Conservation (phyloP, 164 flowering plant species). For the Chloranthus sessilifolius region DNA sequence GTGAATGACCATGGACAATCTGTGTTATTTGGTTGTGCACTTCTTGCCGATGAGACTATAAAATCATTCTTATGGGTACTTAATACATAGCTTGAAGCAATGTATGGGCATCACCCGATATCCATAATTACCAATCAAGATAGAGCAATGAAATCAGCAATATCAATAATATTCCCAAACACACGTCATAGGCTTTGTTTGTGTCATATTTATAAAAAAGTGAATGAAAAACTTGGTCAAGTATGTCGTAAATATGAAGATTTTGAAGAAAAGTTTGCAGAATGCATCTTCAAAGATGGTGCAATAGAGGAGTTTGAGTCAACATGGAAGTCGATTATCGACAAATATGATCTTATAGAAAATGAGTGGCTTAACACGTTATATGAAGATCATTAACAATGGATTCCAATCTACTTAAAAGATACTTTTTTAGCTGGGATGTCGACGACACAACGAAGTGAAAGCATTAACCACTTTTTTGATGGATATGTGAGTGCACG, state of each 20-base stretch:
- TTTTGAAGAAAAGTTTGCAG: conserved; percentile 73
- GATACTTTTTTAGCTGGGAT: background rate
- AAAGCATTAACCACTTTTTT: too few relatives aligned
- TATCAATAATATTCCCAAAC: conserved; percentile 62
- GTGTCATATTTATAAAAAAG: conserved; percentile 84
- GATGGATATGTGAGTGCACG: too few relatives aligned
- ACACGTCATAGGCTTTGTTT: conserved; percentile 78
- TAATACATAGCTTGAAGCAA: conserved; percentile 63
- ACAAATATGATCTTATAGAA: background rate
- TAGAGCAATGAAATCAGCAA: conserved; percentile 50
- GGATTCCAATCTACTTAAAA: background rate
- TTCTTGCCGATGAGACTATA: conserved; percentile 64
- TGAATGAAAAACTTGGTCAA: conserved; percentile 67
- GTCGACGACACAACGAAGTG: too few relatives aligned
- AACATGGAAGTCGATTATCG: background rate
- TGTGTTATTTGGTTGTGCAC: conserved; percentile 78
- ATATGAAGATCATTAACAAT: background rate
- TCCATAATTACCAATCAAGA: conserved; percentile 80
- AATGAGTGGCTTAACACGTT: background rate
- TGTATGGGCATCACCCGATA: conserved; percentile 59
- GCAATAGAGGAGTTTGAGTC: background rate
- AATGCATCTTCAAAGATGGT: conserved; percentile 23
- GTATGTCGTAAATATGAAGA: conserved; percentile 48
- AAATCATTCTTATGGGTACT: conserved; percentile 75
- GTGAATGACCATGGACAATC: conserved; percentile 83